Evolutionary conservation across 2,329 filamentous ascomycete genomes (phyloP), one percentile per base, ranked within the genome.

Genomic region (Aspergillus puulaauensis): DNA sequence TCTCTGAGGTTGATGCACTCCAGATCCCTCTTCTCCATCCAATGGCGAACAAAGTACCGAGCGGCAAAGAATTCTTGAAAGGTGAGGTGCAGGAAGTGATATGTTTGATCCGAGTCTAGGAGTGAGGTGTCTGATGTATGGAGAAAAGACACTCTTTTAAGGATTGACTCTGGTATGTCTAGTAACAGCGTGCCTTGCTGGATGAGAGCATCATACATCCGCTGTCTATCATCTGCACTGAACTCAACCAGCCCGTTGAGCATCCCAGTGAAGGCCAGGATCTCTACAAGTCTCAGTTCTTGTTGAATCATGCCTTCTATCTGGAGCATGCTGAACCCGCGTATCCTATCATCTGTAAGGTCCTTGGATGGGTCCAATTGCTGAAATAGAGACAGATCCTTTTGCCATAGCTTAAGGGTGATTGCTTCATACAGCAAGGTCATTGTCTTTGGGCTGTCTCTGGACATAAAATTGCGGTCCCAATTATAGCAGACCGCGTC

Each of bases 61-160:
- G 77, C 77, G 0, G 73, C 75, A 65, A 79, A 79, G 52, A 69
- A 78, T 59, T 79, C 77, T 56, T 79, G 75, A 58, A 75, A 77
- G 1, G 76, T 78, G 9, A 78, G 60, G 57, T 80, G 77, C 24
- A 79, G 23, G 47, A 80, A 79, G 57, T 79, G 71, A 53, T 77
- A 78, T 19, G 64, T 33, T n/a, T 55, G 8, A 11, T 31, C 27
- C 9, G 27, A 31, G 4, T 52, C 23, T 2, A 66, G 21, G 8
- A 21, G 1, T 19, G 60, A 60, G 6, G 56, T 19, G 46, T 73
- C 68, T 39, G 75, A 75, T 3, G 70, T 68, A 3, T 73, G 71
- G 5, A 77, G 59, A 62, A 77, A 77, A 9, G 77, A 79, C 8
- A 77, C 61, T 4, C 24, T 46, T 51, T 65, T 51, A 17, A 68